A percentile compares a stretch with the other conserved stretches of the same genome.
These are phyloP conservation scores for Chlamydomonas reinhardtii DNA, from an alignment of 163 green algal species.

Conservation along the genomic window DNA sequence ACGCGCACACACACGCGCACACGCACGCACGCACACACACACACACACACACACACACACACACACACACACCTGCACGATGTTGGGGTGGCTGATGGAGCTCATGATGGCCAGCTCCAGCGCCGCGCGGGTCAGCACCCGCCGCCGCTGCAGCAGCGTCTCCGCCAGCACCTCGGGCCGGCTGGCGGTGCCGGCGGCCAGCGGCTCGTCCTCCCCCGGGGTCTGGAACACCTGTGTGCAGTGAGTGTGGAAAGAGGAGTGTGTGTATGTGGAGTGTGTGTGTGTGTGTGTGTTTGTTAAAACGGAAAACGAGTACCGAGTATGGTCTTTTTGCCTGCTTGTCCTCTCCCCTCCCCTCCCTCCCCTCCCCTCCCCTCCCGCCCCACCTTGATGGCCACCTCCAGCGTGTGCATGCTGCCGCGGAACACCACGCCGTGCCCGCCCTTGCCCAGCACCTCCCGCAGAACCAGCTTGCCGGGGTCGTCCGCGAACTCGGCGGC, in stretches of 20 bases:
- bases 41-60: no score
- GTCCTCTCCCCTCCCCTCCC: background rate
- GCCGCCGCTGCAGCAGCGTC: conserved; percentile 42
- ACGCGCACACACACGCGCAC: no score
- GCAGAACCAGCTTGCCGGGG: conserved; percentile 28
- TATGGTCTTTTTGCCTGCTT: no score
- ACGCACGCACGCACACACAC: no score
- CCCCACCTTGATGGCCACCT: conserved; percentile 54
- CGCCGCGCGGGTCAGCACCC: conserved; percentile 31
- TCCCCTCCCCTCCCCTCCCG: background rate
- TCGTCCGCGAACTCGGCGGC: conserved; percentile 23
- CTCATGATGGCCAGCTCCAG: conserved; percentile 47
- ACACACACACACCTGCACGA: background rate
- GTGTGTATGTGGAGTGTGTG: no score
- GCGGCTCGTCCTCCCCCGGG: conserved; percentile 42
- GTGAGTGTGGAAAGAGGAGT: background rate
- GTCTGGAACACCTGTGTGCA: conserved; percentile 32
- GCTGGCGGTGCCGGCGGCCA: conserved; percentile 31
- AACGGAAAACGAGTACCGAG: no score
- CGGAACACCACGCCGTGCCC: conserved; percentile 49
- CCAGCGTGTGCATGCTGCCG: conserved; percentile 47
- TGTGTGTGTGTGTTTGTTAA: no score
- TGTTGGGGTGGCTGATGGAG: conserved; percentile 33
- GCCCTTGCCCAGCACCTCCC: conserved; percentile 42
- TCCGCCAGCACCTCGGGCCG: conserved; percentile 47